Evolutionary conservation across 1,139 yeast genomes (phyloP).

Genomic region (Geotrichum candidum): DNA sequence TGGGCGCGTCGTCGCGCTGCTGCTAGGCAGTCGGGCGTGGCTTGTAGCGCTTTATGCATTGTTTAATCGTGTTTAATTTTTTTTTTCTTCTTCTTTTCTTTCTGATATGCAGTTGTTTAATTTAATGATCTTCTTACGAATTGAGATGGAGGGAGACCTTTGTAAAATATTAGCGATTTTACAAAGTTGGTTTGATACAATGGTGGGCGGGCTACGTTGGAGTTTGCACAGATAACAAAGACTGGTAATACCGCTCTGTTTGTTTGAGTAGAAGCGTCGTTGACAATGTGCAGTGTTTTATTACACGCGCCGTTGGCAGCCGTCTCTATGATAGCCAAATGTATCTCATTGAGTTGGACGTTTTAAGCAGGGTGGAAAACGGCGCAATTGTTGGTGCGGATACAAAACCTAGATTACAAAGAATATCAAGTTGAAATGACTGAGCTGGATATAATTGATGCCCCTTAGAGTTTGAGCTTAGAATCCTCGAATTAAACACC

Average conservation of each 20-base stretch:
- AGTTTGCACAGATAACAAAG: no score
- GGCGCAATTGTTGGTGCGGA: not conserved
- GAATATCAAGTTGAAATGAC: no score
- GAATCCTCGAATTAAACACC: not conserved
- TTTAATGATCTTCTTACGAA: not conserved
- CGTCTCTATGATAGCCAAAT: not conserved
- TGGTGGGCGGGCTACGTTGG: not conserved
- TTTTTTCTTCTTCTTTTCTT: not conserved
- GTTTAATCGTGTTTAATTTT: not conserved
- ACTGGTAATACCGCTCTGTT: no score
- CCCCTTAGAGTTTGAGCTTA: not conserved
- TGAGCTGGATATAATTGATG: not conserved
- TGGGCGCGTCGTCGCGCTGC: constrained; percentile 4
- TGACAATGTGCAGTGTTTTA: no score
- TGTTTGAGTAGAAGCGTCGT: no score
- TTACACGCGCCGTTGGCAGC: no score
- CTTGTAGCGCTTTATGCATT: not conserved
- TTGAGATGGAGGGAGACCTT: not conserved
- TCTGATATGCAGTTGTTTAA: not conserved
- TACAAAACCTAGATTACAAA: not conserved
- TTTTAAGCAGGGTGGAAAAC: not conserved
- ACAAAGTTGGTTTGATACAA: not conserved
- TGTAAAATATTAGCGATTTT: not conserved
- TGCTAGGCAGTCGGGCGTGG: constrained; percentile 1
- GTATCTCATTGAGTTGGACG: not conserved